Evolutionary conservation across 1,284 basidiomycete species (phyloP), one percentile per base, ranked within the genome.

Genomic region (Apiotrichum gracile): DNA sequence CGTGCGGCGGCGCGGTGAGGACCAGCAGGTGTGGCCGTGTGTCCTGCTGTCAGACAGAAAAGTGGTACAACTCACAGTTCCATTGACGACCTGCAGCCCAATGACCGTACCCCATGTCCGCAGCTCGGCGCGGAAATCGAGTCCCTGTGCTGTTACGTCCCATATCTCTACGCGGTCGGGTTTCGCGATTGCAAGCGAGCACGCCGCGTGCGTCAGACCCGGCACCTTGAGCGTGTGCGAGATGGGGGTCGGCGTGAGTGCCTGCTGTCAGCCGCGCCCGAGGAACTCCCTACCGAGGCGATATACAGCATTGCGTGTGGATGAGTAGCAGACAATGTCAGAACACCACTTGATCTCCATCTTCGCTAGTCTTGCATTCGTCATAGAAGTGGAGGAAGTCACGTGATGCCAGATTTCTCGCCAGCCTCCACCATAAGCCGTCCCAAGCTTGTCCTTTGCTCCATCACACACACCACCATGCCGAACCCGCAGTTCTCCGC

Each of bases 171-270:
- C 45, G 17, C 62, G 59, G 47, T 73, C 69, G 0, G 70, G 67
- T 29, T 71, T 72, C 26, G 72, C 71, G 5, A 75, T 51, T 7
- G 73, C 56, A 12, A 77, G 62, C 0, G 73, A 69, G 12, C 6
- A 60, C 47, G 1, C 52, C 57, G 4, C 61, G 41, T 0, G 57
- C 51, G 2, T 66, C 49, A 76, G 60, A n/a, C 53, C 52, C 9
- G 56, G 25, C 24, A 70, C 52, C 14, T 56, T 57, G 31, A 71
- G 47, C 2, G 67, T 65, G 42, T 69, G 65, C 12, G 73, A 59
- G 55, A 75, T 62, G 13, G 73, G 66, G 4, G 74, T 73, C 27
- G 75, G 74, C 42, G 67, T 65, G 35, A 75, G 67, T 27, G 75
- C 73, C 75, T 77, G 40, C 1, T 12, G 39, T 22, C 26, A 25